Evolutionary conservation across 2,329 filamentous ascomycete genomes (phyloP).

Genomic region (Trichoderma pleuroti): DNA sequence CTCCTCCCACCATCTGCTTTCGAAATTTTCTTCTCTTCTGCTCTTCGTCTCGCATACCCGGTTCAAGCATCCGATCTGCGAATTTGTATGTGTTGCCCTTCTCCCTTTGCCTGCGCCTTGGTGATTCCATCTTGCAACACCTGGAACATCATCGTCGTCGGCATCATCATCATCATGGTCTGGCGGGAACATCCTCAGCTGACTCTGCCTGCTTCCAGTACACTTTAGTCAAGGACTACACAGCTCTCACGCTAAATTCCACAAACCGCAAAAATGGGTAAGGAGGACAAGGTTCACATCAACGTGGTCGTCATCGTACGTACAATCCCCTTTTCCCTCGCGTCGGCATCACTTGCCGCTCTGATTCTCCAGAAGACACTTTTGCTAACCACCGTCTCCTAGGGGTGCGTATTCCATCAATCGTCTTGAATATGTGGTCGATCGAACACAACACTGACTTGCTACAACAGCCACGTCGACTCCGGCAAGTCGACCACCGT

Average conservation of each 20-base stretch:
- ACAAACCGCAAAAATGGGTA: conserved; percentile 54
- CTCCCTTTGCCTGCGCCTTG: not conserved
- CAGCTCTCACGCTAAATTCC: conserved; percentile 3
- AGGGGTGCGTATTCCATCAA: conserved; percentile 29
- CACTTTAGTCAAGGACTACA: conserved; percentile 8
- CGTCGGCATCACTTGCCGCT: not conserved
- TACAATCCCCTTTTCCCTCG: conserved; percentile 21
- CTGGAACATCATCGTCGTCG: conserved; percentile 8
- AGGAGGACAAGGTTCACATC: conserved; percentile 93
- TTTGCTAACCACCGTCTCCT: conserved; percentile 22
- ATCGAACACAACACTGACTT: conserved; percentile 32
- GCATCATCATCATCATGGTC: not conserved
- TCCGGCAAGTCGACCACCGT: conserved; percentile 98
- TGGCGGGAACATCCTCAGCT: conserved; percentile 3
- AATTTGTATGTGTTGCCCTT: conserved; percentile 33
- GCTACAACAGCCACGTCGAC: conserved; percentile 75
- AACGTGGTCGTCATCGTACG: conserved; percentile 91
- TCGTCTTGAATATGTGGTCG: conserved; percentile 18
- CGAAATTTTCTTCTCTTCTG: conserved; percentile 35
- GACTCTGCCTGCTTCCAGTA: conserved; percentile 17
- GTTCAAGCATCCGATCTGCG: conserved; percentile 45
- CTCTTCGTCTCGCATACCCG: conserved; percentile 45
- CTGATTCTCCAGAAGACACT: not conserved
- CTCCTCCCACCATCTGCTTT: conserved; percentile 37
- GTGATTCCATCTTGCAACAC: conserved; percentile 6